Percentiles rank a stretch among this genome's conserved stretches.
Evolutionary conservation across 2,329 filamentous ascomycete species (phyloP).

Genomic region (Stachybotrys chlorohalonatus): DNA sequence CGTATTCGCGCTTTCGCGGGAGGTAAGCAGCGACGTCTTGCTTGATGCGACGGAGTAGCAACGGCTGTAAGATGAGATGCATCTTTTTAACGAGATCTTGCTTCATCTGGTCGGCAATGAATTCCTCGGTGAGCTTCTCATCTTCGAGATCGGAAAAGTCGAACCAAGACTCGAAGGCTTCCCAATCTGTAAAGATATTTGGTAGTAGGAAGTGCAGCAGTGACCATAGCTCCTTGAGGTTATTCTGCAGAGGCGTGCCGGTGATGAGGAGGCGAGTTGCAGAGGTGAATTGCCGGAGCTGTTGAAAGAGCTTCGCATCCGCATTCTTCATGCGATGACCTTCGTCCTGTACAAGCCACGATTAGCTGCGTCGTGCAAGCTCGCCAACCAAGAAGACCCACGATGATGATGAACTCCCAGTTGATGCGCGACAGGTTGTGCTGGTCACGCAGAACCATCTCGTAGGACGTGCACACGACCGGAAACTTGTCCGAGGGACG

Average conservation of each 20-base stretch:
- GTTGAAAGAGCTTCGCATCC: slow-evolving; percentile 83
- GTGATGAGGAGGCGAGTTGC: slow-evolving; percentile 89
- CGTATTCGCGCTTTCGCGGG: slow-evolving; percentile 95
- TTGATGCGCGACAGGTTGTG: slow-evolving; percentile 73
- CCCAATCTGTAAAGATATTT: slow-evolving; percentile 85
- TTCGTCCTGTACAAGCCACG: slow-evolving; percentile 55
- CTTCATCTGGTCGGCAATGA: slow-evolving; percentile 65
- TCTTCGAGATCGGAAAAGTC: slow-evolving; percentile 91
- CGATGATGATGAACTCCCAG: slow-evolving; percentile 97
- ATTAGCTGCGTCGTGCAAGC: not conserved
- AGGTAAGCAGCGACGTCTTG: slow-evolving; percentile 84
- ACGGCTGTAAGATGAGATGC: slow-evolving; percentile 85
- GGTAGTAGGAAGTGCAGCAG: slow-evolving; percentile 88
- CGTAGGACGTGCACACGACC: slow-evolving; percentile 89
- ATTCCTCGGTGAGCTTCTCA: slow-evolving; percentile 66
- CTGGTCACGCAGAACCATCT: slow-evolving; percentile 88
- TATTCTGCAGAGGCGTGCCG: slow-evolving; percentile 91
- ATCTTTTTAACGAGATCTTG: slow-evolving; percentile 57
- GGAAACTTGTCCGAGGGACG: slow-evolving; percentile 62
- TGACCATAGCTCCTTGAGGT: slow-evolving; percentile 90
- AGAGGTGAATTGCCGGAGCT: slow-evolving; percentile 80
- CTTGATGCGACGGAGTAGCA: slow-evolving; percentile 81
- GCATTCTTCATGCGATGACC: slow-evolving; percentile 97
- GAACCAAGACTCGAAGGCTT: slow-evolving; percentile 93
- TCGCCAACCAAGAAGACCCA: slow-evolving; percentile 25